A percentile compares a stretch with the other conserved stretches of the same genome.
These are phyloP conservation scores for Thozetella sp. DNA, from an alignment of 495 filamentous ascomycete species.

Conservation along the genomic window DNA sequence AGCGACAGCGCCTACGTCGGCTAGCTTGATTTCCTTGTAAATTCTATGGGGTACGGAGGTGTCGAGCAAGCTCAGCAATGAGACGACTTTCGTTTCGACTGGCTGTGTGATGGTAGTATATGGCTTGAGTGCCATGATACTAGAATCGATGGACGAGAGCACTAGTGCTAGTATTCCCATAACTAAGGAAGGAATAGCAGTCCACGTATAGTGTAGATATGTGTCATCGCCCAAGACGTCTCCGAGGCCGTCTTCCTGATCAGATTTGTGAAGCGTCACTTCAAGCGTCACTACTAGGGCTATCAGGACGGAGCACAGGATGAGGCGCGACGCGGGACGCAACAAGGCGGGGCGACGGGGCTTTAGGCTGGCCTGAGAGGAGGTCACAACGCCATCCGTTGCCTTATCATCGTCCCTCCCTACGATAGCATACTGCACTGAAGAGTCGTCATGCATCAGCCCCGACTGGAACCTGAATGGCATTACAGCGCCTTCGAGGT, in stretches of 20 bases:
- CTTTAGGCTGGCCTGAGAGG: neutral
- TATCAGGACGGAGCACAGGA: too few relatives aligned
- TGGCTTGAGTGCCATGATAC: constrained; percentile 6
- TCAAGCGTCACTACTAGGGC: constrained; percentile 10
- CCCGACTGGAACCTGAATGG: neutral
- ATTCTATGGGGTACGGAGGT: constrained; percentile 7
- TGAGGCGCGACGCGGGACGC: neutral
- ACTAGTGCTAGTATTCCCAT: constrained; percentile 5
- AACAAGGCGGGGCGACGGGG: neutral
- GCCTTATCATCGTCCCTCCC: too few relatives aligned
- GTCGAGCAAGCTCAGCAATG: constrained; percentile 11
- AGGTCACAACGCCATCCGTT: too few relatives aligned
- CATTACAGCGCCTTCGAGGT: neutral
- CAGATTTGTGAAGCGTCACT: constrained; percentile 9
- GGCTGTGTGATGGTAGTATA: constrained; percentile 1
- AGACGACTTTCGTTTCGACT: neutral
- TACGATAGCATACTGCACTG: too few relatives aligned
- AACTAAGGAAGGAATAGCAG: constrained; percentile 8
- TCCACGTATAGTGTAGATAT: constrained; percentile 17
- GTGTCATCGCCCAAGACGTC: constrained; percentile 7
- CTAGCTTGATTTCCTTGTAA: constrained; percentile 3
- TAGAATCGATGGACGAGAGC: constrained; percentile 11
- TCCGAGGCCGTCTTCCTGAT: constrained; percentile 8
- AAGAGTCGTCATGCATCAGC: neutral
- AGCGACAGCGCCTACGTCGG: constrained; percentile 8